Evolutionary conservation across 345 rosid genomes (phyloP), one percentile per base, ranked within the genome.

Genomic region (Brassica carinata): DNA sequence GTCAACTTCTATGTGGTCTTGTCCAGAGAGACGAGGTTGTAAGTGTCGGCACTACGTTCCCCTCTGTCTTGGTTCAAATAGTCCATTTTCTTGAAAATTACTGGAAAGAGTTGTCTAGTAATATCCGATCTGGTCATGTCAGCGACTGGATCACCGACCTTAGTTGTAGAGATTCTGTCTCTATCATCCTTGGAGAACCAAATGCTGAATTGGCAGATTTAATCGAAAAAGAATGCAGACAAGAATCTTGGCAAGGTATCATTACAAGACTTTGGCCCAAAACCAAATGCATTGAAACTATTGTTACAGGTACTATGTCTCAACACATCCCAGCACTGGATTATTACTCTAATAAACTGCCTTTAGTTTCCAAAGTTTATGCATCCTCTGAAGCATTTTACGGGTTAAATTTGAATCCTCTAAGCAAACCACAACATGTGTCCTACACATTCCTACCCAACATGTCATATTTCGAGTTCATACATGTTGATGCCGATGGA

Each of bases 1-100:
- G 65, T 61, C 65, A 61, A 61, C 65, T 26, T 61, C 65, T 61
- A 0, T 61, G 65, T 26, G 34, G 65, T 61, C 65, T 61, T 26
- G 33, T 61, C 65, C 65, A 7, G 31, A 61, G 65, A 61, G 65
- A 61, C 34, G 34, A 61, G 65, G 65, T 61, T 26, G 34, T 61
- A 61, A 10, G 33, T 11, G 15, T 61, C 1, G 65, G 65, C 10
- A 0, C 65, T 61, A 0, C 11, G 0, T 61, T 9, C n/a, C 33
- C 65, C 5, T 23, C n/a, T 61, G 33, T 61, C 65, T 26, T 61
- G 65, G 65, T 61, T 18, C 33, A 26, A 26, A 8, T 61, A 1
- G 5, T 61, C 65, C 34, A 59, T 61, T 61, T 61, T 61, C 33
- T 61, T 26, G 65, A 26, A 61, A 26, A 61, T 10, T 26, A 23